Evolutionary conservation across 179 eudicot genomes (phyloP), one percentile per base, ranked within the genome.

Genomic region (Beta lomatogona): DNA sequence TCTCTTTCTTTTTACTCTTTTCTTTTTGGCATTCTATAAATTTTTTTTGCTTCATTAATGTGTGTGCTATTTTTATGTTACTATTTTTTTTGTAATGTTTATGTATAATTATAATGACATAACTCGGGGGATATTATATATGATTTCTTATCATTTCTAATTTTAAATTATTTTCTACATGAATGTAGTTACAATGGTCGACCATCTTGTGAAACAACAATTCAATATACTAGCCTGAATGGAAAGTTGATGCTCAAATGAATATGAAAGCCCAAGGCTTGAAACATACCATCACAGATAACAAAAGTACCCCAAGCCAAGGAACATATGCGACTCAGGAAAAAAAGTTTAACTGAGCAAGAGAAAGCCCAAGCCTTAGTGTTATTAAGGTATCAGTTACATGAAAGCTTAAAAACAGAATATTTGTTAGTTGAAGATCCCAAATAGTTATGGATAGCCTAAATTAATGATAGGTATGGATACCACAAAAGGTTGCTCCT

Each of bases 391-490:
- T 53, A 59, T 41, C 79, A 76, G 54, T 53, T 79, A 21, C 73
- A 73, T 48, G 64, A 80, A 73, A 73, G 78, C 14, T 19, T 80
- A 10, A 73, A 72, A 52, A 15, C 15, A 9, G 72, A 73, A 18
- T 80, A 59, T 36, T 9, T 63, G 8, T 28, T 80, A 4, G 52
- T 72, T 12, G 72, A 73, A 4, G 73, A 80, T 63, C 77, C 77
- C 5, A 65, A 73, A n/a, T 61, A 48, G 3, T 44, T 80, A 9
- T 80, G 83, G 72, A 80, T 4, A 61, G 8, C 10, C 69, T 80
- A 19, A 25, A 25, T 25, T 25, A 45, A 60, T 21, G 28, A 68
- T 44, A 68, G 64, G 16, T 75, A 74, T 19, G 75, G 54, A 14
- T 41, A 60, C 36, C 54, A 75, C 5, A 6, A 13, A 6, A 58